Percentiles rank a stretch among this genome's conserved stretches.
These are phyloP conservation scores for Boletellus sp. DNA, from an alignment of 768 basidiomycete genomes.

Conservation along the genomic window DNA sequence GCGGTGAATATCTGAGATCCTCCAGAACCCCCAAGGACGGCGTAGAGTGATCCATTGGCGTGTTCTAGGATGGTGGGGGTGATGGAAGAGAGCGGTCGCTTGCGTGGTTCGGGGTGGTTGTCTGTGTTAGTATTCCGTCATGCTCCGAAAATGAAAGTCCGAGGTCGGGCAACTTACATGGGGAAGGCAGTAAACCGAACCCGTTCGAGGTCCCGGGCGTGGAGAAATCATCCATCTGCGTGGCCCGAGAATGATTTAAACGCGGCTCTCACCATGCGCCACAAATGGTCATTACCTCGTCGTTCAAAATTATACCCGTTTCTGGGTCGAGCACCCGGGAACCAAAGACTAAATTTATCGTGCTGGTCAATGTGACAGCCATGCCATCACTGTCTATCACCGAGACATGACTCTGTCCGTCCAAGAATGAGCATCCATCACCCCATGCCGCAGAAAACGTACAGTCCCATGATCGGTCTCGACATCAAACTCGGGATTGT, in stretches of 20 bases:
- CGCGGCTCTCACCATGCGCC: not conserved
- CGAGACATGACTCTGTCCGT: constrained; percentile 73
- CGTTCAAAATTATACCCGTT: constrained; percentile 87
- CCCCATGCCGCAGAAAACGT: not conserved
- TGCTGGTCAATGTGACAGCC: constrained; percentile 83
- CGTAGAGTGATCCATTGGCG: constrained; percentile 65
- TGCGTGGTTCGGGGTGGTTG: constrained; percentile 86
- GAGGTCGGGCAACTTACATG: constrained; percentile 46
- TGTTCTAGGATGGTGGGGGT: constrained; percentile 78
- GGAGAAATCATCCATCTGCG: constrained; percentile 89
- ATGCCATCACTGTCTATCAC: constrained; percentile 82
- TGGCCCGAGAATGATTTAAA: not conserved
- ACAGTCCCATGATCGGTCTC: constrained; percentile 82
- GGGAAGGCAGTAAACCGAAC: constrained; percentile 80
- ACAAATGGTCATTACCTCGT: constrained; percentile 53
- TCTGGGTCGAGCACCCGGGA: constrained; percentile 81
- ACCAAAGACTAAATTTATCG: constrained; percentile 88
- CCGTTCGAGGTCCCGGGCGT: constrained; percentile 78
- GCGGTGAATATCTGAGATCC: constrained; percentile 82
- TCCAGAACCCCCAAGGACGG: constrained; percentile 81
- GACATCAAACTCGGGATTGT: constrained; percentile 77
- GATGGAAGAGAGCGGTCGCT: constrained; percentile 88
- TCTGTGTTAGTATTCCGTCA: constrained; percentile 38
- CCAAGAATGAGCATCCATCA: constrained; percentile 5
- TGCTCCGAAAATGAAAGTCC: not conserved